Percentiles rank a stretch among this genome's conserved stretches.
Conservation (phyloP, 2,329 filamentous ascomycete species). For the Pseudogymnoascus sp. region DNA sequence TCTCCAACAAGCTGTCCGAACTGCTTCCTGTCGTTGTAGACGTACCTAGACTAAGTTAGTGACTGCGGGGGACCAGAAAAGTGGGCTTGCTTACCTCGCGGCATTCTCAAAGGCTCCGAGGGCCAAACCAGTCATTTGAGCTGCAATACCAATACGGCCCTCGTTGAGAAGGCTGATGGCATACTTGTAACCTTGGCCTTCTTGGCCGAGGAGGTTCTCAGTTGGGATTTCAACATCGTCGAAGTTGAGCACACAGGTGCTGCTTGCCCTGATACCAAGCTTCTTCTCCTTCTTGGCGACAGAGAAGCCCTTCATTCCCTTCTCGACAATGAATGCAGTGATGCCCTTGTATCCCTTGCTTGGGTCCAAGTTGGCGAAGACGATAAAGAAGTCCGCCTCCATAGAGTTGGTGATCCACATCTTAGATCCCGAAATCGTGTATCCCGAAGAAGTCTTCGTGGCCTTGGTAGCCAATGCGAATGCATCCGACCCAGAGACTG, state of each 20-base stretch:
- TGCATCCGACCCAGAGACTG: slow-evolving; percentile 86
- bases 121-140: slow-evolving; percentile 96
- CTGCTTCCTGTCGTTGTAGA: slow-evolving; percentile 97
- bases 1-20: slow-evolving; percentile 89
- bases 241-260: slow-evolving; percentile 94
- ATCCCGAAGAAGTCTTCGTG: slow-evolving; percentile 71
- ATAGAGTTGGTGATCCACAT: slow-evolving; percentile 99
- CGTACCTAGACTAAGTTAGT: slow-evolving; percentile 44
- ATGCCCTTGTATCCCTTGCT: slow-evolving; percentile 95
- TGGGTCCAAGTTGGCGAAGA: slow-evolving; percentile 92
- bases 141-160: slow-evolving; percentile 93
- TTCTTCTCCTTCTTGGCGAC: slow-evolving; percentile 99
- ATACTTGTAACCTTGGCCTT: slow-evolving; percentile 95
- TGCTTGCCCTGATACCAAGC: slow-evolving; percentile 89
- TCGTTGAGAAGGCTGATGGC: slow-evolving; percentile 92
- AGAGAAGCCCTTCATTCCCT: slow-evolving; percentile 77
- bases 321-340: slow-evolving; percentile 90
- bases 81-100: slow-evolving; percentile 38
- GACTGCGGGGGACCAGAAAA: too few species aligned
- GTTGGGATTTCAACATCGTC: slow-evolving; percentile 89
- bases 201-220: slow-evolving; percentile 78
- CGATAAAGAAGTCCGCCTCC: slow-evolving; percentile 91
- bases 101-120: slow-evolving; percentile 94
- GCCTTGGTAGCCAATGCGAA: slow-evolving; percentile 93
- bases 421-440: slow-evolving; percentile 83